phyloP scores from a whole-genome alignment of 2,329 filamentous ascomycete species.

The Biscogniauxia marginata region DNA sequence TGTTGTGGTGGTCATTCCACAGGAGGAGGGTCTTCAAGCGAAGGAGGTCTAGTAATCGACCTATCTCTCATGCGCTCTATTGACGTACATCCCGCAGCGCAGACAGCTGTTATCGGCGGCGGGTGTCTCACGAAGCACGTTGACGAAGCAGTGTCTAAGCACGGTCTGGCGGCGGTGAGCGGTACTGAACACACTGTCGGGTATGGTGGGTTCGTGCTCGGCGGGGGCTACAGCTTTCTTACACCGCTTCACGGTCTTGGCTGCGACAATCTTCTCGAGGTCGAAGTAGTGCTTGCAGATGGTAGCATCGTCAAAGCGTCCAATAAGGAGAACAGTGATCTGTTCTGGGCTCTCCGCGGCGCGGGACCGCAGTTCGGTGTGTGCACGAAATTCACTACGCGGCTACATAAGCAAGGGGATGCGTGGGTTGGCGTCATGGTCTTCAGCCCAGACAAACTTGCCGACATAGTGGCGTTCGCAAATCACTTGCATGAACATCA shows the following conservation, averaged over 20 bases:
- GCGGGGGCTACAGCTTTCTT: neutral
- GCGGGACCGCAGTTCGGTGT: slow-evolving; percentile 44
- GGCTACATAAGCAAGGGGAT: slow-evolving; percentile 31
- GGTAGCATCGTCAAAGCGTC: slow-evolving; percentile 40
- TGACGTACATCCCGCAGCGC: slow-evolving; percentile 42
- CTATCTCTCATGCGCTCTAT: slow-evolving; percentile 50
- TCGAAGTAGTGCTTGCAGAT: slow-evolving; percentile 39
- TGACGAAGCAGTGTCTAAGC: slow-evolving; percentile 47
- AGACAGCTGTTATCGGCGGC: slow-evolving; percentile 49
- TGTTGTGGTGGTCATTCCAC: slow-evolving; percentile 58
- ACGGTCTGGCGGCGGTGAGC: slow-evolving; percentile 57
- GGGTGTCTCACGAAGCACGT: slow-evolving; percentile 55
- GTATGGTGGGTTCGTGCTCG: neutral
- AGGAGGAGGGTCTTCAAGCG: slow-evolving; percentile 46
- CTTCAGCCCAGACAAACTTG: slow-evolving; percentile 27
- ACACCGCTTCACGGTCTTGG: slow-evolving; percentile 50
- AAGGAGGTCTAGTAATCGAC: slow-evolving; percentile 56
- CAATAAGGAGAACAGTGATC: slow-evolving; percentile 40
- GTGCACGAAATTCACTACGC: slow-evolving; percentile 39
- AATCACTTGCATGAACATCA: slow-evolving; percentile 29
- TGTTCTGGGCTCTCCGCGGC: slow-evolving; percentile 43
- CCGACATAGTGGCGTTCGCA: slow-evolving; percentile 30
- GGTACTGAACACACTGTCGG: slow-evolving; percentile 62
- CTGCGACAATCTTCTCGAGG: slow-evolving; percentile 41
- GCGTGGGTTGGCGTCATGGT: slow-evolving; percentile 32